Evolutionary conservation across 495 filamentous ascomycete species (phyloP), one percentile per base, ranked within the genome.

Genomic region (Darksidea phi): DNA sequence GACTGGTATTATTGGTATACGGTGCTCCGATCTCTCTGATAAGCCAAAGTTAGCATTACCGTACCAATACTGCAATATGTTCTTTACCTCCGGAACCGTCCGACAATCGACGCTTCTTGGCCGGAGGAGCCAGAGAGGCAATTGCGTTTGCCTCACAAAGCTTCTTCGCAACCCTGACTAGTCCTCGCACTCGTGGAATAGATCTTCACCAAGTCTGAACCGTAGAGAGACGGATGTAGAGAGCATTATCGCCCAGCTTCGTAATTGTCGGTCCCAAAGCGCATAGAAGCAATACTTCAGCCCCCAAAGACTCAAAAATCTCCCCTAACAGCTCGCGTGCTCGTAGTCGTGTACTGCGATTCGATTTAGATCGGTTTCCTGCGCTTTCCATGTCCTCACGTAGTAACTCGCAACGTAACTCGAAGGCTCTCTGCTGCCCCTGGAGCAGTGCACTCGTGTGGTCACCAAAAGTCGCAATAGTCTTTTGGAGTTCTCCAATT

Each of bases 261-360:
- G 47, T 50, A 26, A 21, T 10, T 23, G 47, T 4, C 17, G 21
- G 6, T 6, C 8, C 47, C 26, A 50, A 21, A 26, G 47, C n/a
- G 47, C 47, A 50, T n/a, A 50, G 23, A 26, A 50, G 47, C 7
- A 50, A 50, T 23, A 50, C 17, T 50, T 50, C 21, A 50, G 47
- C 3, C 18, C 21, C 47, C 26, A 50, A 26, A 24, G 47, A 50
- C 21, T 21, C 7, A 25, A 50, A 50, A 50, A 50, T 26, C 4
- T 21, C 21, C 21, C 26, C 26, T 26, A 50, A 50, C 21, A 50
- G n/a, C 23, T 50, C 8, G 47, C 47, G n/a, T 50, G 21, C 47
- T 26, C 21, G 21, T 20, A 5, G 13, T n/a, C 21, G 4, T 50
- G 15, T 15, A 38, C 36, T 38, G 17, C 21, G 45, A 18, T 17